A percentile compares a stretch with the other conserved stretches of the same genome.
Conservation (phyloP, 2,329 filamentous ascomycete species). For the Colletotrichum tropicale region DNA sequence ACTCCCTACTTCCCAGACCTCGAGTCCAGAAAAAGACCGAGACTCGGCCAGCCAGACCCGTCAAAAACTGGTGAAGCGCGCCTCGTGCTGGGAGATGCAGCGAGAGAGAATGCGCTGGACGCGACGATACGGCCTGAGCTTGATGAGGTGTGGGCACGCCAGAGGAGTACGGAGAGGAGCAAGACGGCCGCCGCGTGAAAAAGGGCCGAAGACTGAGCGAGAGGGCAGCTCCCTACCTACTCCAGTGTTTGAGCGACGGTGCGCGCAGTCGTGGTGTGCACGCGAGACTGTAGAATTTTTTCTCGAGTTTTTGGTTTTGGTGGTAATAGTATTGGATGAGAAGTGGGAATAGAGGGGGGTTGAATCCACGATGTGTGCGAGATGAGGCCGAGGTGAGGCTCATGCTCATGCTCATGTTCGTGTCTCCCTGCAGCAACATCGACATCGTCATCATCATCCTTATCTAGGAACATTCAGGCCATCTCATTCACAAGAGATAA, state of each 20-base stretch:
- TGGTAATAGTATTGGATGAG: not conserved
- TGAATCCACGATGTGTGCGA: not conserved
- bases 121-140: not conserved
- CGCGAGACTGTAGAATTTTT: not conserved
- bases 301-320: not conserved
- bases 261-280: not conserved
- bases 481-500: not conserved
- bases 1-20: not conserved
- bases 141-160: not conserved
- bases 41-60: constrained; percentile 12
- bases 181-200: not conserved
- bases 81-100: not conserved
- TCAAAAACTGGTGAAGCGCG: not conserved
- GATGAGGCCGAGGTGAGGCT: not conserved
- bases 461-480: not conserved
- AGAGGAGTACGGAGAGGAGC: not conserved
- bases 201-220: not conserved
- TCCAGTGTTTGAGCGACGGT: not conserved
- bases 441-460: not conserved
- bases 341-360: constrained; percentile 7
- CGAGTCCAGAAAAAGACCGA: constrained; percentile 13
- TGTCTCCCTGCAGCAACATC: not conserved
- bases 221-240: not conserved
- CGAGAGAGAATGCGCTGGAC: not conserved
- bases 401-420: not conserved